These are phyloP conservation scores for Pseudocercospora eumusae DNA, from an alignment of 2,329 filamentous ascomycete species.

Conservation along the genomic window DNA sequence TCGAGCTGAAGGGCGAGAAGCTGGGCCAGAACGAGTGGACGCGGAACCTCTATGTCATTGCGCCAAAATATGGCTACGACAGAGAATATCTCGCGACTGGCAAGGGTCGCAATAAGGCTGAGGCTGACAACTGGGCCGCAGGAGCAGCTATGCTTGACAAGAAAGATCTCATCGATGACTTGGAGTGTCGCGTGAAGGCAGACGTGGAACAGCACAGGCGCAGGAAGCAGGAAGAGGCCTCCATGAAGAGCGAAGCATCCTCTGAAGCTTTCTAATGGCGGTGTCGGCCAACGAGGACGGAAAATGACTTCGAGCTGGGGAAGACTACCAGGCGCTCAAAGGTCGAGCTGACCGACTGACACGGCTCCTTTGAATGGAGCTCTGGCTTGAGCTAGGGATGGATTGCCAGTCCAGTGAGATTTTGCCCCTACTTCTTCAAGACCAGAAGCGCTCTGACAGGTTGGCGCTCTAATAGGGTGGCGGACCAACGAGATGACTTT, in stretches of 20 bases:
- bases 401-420: background rate
- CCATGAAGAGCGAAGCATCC: background rate
- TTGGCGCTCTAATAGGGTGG: background rate
- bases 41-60: conserved; percentile 63
- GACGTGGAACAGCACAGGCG: conserved; percentile 19
- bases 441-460: background rate
- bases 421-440: background rate
- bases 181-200: conserved; percentile 28
- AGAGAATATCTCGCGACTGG: conserved; percentile 64
- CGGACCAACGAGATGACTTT: background rate
- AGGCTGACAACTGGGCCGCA: conserved; percentile 69
- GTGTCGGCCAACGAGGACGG: background rate
- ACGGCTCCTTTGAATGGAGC: background rate
- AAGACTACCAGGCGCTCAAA: background rate
- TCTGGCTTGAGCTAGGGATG: background rate
- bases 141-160: conserved; percentile 58
- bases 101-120: conserved; percentile 65
- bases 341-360: background rate
- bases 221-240: conserved; percentile 7
- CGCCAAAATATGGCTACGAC: conserved; percentile 64
- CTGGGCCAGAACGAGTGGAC: conserved; percentile 54
- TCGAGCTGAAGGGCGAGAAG: conserved; percentile 59
- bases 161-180: conserved; percentile 35
- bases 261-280: background rate
- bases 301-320: background rate